Evolutionary conservation across 2,329 filamentous ascomycete species (phyloP), one percentile per base, ranked within the genome.

Genomic region (Diaporthe sp.): DNA sequence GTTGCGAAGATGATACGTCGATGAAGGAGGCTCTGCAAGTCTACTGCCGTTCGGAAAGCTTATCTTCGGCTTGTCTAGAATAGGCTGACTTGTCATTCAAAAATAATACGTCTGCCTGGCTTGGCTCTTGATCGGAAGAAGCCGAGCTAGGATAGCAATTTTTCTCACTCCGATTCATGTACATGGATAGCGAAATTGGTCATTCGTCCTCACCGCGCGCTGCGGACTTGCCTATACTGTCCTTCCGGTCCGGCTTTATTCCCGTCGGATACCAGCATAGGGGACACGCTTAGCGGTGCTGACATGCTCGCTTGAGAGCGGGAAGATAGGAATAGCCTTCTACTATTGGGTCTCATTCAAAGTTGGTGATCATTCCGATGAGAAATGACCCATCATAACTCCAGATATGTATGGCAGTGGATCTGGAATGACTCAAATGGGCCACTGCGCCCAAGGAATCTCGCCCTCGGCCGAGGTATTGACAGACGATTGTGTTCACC

Each of bases 101-200:
- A 28, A 28, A 20, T 42, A 39, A 42, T 20, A 15, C 15, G 47
- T 28, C 34, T 42, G 4, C 15, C 25, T 42, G n/a, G n/a, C 65
- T 55, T 70, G 65, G 65, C 65, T 55, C 9, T n/a, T 31, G 34
- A 20, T 12, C 65, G 65, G 49, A 70, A 55, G 49, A 70, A 55
- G 65, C 49, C 65, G 65, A 70, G 65, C 34, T 55, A 12, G 34
- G 34, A 55, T 4, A 31, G 28, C 22, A 39, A 1, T 28, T 70
- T 70, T 70, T 55, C 65, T 31, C 49, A 22, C n/a, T 28, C n/a
- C 49, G 65, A 70, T 70, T 70, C 65, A 70, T 53, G 65, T 17
- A 39, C 47, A 22, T 4, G 49, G 49, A 42, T 42, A 70, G 65
- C 65, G 49, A 70, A 12, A 55, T 70, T 70, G 49, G 49, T 22